These are phyloP conservation scores for Ballota nigra DNA, from an alignment of 257 asterid genomes.

Conservation along the genomic window DNA sequence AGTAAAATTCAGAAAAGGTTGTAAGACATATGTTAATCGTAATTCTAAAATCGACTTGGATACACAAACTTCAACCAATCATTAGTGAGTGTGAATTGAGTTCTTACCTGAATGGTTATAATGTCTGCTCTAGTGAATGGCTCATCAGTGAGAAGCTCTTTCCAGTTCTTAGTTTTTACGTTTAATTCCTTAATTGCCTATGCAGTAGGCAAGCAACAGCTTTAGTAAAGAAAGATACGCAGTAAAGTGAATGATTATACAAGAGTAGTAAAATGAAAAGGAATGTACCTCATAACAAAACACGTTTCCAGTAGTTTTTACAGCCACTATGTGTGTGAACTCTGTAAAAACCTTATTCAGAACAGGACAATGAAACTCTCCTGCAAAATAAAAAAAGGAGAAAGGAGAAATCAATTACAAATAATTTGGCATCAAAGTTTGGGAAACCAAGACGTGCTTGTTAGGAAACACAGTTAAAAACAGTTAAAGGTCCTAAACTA, in stretches of 20 bases:
- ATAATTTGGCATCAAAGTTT: neutral
- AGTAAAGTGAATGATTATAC: neutral
- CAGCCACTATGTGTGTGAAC: slow-evolving; percentile 88
- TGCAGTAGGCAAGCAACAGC: slow-evolving; percentile 26
- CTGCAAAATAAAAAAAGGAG: slow-evolving; percentile 30
- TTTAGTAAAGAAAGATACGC: neutral
- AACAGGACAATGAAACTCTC: slow-evolving; percentile 92
- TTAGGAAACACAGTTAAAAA: neutral
- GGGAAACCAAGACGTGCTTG: neutral
- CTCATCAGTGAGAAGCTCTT: slow-evolving; percentile 97
- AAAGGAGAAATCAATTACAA: slow-evolving; percentile 17
- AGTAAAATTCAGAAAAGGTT: slow-evolving; percentile 15
- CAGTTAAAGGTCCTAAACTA: slow-evolving; percentile 7
- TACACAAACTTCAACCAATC: neutral
- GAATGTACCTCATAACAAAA: slow-evolving; percentile 81
- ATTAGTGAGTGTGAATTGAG: slow-evolving; percentile 8
- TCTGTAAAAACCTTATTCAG: slow-evolving; percentile 90
- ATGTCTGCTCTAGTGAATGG: slow-evolving; percentile 80
- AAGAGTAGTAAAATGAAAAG: slow-evolving; percentile 1
- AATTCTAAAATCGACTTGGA: slow-evolving; percentile 6
- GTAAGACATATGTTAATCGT: slow-evolving; percentile 15
- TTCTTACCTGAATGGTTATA: slow-evolving; percentile 80
- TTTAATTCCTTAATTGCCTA: slow-evolving; percentile 95
- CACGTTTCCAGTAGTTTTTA: slow-evolving; percentile 91
- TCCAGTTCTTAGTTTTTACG: slow-evolving; percentile 92